These are phyloP conservation scores for Didymella arachidicola DNA, from an alignment of 2,329 filamentous ascomycete species.

Conservation along the genomic window DNA sequence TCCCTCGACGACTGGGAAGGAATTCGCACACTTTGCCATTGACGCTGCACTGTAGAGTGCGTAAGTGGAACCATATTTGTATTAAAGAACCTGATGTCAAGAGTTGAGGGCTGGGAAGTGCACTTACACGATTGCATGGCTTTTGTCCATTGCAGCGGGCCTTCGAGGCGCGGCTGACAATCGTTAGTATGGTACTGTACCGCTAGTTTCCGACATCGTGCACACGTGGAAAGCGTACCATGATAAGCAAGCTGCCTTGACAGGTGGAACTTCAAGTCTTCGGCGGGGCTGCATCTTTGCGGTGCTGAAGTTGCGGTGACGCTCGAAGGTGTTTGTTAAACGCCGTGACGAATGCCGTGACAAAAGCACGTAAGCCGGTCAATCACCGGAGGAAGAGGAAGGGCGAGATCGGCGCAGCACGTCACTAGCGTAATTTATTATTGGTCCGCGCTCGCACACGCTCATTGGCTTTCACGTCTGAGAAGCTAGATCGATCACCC, in stretches of 20 bases:
- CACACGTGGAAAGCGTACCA: slow-evolving; percentile 2
- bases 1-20: slow-evolving; percentile 13
- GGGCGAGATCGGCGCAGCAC: background rate
- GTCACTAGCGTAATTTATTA: background rate
- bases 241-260: slow-evolving; percentile 19
- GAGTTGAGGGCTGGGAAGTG: background rate
- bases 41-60: background rate
- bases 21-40: slow-evolving; percentile 10
- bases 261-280: slow-evolving; percentile 13
- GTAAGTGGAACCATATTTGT: background rate
- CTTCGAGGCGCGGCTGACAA: slow-evolving; percentile 14
- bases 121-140: slow-evolving; percentile 14
- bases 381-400: background rate
- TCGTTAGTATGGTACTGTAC: slow-evolving; percentile 1
- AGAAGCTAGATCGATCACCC: no score
- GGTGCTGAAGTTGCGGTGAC: background rate
- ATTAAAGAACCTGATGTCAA: background rate
- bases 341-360: slow-evolving; percentile 6
- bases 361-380: background rate
- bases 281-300: slow-evolving; percentile 8
- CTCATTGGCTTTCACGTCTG: no score
- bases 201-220: no score
- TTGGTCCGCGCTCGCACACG: background rate
- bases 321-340: background rate
- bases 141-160: slow-evolving; percentile 17